Evolutionary conservation across 2,329 filamentous ascomycete species (phyloP).

Genomic region (Setomelanomma holmii): DNA sequence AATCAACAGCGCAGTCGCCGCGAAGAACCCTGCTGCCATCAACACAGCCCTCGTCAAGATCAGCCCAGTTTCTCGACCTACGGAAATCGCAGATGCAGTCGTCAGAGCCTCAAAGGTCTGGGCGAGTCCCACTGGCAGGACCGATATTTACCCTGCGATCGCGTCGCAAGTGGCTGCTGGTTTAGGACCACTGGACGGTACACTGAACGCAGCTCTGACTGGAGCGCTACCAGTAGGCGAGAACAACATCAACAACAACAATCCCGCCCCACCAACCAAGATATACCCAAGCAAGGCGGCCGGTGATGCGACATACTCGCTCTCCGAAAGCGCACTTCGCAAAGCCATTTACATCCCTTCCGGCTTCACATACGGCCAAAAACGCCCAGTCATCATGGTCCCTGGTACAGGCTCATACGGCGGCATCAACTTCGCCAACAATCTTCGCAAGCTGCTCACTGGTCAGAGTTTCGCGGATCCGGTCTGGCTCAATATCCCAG

Average conservation of each 20-base stretch:
- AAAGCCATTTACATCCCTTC: conserved; percentile 61
- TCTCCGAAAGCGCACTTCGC: conserved; percentile 56
- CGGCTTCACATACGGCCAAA: conserved; percentile 52
- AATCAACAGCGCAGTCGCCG: conserved; percentile 21
- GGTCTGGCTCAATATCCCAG: conserved; percentile 64
- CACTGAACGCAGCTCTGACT: conserved; percentile 16
- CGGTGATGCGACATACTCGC: conserved; percentile 58
- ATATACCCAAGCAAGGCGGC: conserved; percentile 50
- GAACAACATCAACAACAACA: conserved; percentile 32
- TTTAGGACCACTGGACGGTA: conserved; percentile 23
- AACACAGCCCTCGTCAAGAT: conserved; percentile 21
- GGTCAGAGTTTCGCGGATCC: conserved; percentile 34
- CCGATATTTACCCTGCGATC: conserved; percentile 23
- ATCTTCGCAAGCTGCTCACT: conserved; percentile 58
- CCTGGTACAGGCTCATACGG: conserved; percentile 62
- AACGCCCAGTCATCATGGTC: conserved; percentile 60
- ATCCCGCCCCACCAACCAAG: conserved; percentile 16
- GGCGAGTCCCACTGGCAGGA: conserved; percentile 20
- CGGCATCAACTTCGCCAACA: conserved; percentile 54
- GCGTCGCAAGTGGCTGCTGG: conserved; percentile 30
- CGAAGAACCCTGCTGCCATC: conserved; percentile 14
- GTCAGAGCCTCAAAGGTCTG: conserved; percentile 18
- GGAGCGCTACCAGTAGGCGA: conserved; percentile 25
- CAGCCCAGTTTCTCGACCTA: conserved; percentile 22
- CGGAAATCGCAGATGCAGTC: conserved; percentile 17